Conservation (phyloP, 2,329 filamentous ascomycete genomes). For the Nothomitra cinnamomea region DNA sequence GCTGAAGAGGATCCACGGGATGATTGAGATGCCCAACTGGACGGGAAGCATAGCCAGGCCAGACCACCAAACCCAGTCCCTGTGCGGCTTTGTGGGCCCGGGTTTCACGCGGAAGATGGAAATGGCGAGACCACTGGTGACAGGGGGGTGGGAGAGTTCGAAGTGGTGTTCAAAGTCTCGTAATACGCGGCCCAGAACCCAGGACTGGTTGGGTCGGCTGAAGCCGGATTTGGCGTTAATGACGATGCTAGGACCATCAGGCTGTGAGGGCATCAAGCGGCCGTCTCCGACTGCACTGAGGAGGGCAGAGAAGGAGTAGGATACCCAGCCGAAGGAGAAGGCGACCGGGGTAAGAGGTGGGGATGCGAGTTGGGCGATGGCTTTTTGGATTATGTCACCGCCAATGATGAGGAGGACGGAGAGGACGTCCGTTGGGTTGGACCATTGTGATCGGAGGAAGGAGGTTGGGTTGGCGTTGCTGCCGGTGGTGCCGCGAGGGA, state of each 20-base stretch:
- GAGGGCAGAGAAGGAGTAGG: constrained; percentile 19
- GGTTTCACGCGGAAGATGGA: neutral
- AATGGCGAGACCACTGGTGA: neutral
- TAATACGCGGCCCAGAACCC: constrained; percentile 27
- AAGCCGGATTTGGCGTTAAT: constrained; percentile 23
- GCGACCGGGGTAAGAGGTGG: constrained; percentile 17
- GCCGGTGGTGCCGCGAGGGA: too few species aligned
- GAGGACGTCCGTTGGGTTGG: constrained; percentile 16
- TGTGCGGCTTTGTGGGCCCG: neutral
- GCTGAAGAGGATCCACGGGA: constrained; percentile 17
- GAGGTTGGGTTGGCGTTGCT: too few species aligned
- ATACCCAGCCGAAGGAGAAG: constrained; percentile 21
- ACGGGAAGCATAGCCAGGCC: constrained; percentile 15
- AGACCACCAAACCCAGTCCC: constrained; percentile 9
- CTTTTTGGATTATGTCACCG: constrained; percentile 20
- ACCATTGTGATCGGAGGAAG: neutral
- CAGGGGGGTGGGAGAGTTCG: too few species aligned
- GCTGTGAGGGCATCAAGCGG: constrained; percentile 18
- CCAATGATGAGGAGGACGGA: constrained; percentile 22
- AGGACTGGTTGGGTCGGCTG: constrained; percentile 22
- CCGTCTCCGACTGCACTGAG: constrained; percentile 18
- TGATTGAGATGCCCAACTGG: constrained; percentile 21
- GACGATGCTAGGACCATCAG: constrained; percentile 19
- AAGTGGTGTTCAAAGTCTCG: constrained; percentile 21
- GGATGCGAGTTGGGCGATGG: constrained; percentile 20